Evolutionary conservation across 495 filamentous ascomycete genomes (phyloP), one percentile per base, ranked within the genome.

Genomic region (Aspergillus heteromorphus): DNA sequence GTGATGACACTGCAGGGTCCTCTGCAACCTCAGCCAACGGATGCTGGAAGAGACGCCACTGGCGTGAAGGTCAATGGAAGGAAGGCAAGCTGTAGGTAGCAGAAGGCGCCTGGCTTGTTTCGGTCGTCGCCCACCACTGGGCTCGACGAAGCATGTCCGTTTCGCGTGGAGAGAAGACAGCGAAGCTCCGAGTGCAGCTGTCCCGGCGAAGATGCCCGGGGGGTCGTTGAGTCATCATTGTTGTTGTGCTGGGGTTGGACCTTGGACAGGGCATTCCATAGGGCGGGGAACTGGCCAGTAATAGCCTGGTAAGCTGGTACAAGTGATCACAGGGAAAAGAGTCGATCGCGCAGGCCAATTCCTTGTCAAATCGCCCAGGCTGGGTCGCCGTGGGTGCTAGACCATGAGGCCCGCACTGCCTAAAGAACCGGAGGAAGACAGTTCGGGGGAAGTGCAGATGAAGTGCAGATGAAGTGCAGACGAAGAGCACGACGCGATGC

Each of bases 61-160:
- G 48, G 54, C 21, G 49, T 54, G 17, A 29, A 48, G 40, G 19
- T 41, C 17, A 40, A 2, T 18, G 30, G 49, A 51, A 42, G 30
- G 49, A 51, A 42, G 23, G 23, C 7, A 27, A 3, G 3, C 23
- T 27, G 7, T 27, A 27, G 53, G 52, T 63, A 49, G 45, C 48
- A 59, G 48, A 13, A 29, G 25, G 21, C 14, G 43, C 48, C 40
- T 49, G 31, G 25, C 10, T 45, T 30, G 30, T 16, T 14, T 16
- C 36, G 38, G 38, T 40, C 29, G n/a, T 40, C 48, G 16, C 17
- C 27, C 40, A 36, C 27, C 20, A 19, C 54, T 55, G 50, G 40
- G 45, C 43, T 45, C 30, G 30, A 59, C 57, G 48, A 54, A 56
- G 50, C 29, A 29, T 10, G 29, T 18, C 45, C 41, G 30, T 49